Evolutionary conservation across 2,329 filamentous ascomycete species (phyloP).

Genomic region (Cladosporium oxysporum): DNA sequence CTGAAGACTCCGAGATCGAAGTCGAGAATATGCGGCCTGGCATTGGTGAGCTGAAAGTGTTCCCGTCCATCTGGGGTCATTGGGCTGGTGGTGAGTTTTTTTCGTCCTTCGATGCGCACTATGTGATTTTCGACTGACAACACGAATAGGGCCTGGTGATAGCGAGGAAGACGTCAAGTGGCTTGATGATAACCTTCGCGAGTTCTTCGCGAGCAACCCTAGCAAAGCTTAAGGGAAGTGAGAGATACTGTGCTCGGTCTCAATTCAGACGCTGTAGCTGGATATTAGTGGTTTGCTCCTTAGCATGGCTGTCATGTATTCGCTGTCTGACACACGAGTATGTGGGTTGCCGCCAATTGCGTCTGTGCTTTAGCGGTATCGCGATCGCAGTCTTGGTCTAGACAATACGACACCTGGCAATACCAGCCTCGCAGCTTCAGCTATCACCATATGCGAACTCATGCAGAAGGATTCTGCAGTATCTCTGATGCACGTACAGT

Average conservation of each 20-base stretch:
- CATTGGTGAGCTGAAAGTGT: conserved; percentile 57
- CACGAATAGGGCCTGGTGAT: conserved; percentile 62
- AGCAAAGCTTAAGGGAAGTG: background rate
- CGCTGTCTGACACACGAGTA: background rate
- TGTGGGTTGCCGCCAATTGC: background rate
- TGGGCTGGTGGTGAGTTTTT: conserved; percentile 52
- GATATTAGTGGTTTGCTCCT: background rate
- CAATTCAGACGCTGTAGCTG: background rate
- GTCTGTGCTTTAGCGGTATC: background rate
- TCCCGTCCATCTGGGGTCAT: conserved; percentile 41
- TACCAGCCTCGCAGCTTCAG: background rate
- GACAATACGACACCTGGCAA: background rate
- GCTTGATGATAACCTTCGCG: conserved; percentile 63
- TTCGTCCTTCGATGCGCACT: background rate
- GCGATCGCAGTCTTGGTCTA: background rate
- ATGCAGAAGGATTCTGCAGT: background rate
- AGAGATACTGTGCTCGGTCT: background rate
- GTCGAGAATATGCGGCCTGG: conserved; percentile 63
- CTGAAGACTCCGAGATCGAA: conserved; percentile 76
- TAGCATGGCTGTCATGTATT: background rate
- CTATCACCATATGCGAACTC: background rate
- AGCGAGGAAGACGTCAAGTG: conserved; percentile 70
- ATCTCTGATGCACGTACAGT: background rate
- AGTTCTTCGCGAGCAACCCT: conserved; percentile 48
- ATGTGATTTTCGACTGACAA: background rate